Percentiles rank a stretch among this genome's conserved stretches.
phyloP scores from a whole-genome alignment of 495 filamentous ascomycete genomes.

The Penicillium cinerascens region DNA sequence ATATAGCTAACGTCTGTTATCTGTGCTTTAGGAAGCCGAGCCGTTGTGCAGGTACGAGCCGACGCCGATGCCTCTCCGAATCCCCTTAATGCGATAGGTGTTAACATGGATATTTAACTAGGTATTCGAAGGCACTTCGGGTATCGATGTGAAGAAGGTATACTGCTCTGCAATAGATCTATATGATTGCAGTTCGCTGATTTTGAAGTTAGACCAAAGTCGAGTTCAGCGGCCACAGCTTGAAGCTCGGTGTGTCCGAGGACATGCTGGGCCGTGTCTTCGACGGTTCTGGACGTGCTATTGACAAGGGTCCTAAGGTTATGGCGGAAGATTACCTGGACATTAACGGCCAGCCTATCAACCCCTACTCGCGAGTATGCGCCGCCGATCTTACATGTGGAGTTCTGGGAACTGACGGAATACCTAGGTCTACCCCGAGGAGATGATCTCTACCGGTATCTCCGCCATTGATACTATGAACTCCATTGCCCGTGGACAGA shows the following conservation, averaged over 20 bases:
- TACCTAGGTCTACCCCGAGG: constrained; percentile 87
- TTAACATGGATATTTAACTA: constrained; percentile 39
- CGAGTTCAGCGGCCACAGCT: constrained; percentile 92
- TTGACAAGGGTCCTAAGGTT: constrained; percentile 98
- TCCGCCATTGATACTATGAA: constrained; percentile 99
- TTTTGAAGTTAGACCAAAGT: constrained; percentile 69
- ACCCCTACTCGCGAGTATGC: constrained; percentile 90
- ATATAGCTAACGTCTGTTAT: constrained; percentile 10
- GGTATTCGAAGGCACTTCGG: constrained; percentile 97
- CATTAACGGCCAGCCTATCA: constrained; percentile 99
- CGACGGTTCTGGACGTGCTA: constrained; percentile 93
- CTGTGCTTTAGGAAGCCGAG: constrained; percentile 66
- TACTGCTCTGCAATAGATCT: constrained; percentile 2
- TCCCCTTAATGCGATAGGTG: constrained; percentile 8
- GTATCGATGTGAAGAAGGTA: constrained; percentile 98
- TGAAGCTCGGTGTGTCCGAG: constrained; percentile 98
- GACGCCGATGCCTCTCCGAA: constrained; percentile 1
- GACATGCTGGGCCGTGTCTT: constrained; percentile 99
- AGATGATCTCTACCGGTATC: constrained; percentile 99
- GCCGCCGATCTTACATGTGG: not conserved
- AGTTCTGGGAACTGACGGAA: constrained; percentile 15
- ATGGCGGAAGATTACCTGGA: constrained; percentile 96
- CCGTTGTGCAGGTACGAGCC: constrained; percentile 75
- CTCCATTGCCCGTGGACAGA: constrained; percentile 98
- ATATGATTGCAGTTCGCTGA: constrained; percentile 18